Conservation (phyloP, 306 rosid genomes). For the Pyrus bretschneideri region DNA sequence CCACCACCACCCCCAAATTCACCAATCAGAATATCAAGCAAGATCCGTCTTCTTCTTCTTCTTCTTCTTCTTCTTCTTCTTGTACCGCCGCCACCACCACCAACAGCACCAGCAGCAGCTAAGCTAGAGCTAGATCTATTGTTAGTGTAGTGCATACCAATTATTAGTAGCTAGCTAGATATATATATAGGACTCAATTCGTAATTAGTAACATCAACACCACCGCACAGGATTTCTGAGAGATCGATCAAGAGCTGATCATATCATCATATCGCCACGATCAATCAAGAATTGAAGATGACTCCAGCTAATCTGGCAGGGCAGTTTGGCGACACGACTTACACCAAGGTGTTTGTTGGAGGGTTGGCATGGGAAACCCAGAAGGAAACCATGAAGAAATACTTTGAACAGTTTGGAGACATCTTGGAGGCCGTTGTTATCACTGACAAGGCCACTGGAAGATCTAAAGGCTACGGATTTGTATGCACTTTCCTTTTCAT, state of each 20-base stretch:
- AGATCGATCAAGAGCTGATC: neutral
- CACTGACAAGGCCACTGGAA: slow-evolving; percentile 94
- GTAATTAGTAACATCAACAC: neutral
- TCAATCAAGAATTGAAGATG: slow-evolving; percentile 22
- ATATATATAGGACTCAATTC: neutral
- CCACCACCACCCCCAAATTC: neutral
- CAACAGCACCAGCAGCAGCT: neutral
- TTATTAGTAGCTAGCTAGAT: neutral
- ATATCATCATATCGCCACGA: too few relatives aligned
- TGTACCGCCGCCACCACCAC: neutral
- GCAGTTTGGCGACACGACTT: slow-evolving; percentile 96
- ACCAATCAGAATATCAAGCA: slow-evolving; percentile 11
- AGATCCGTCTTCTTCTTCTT: slow-evolving; percentile 25
- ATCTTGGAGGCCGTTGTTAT: slow-evolving; percentile 99
- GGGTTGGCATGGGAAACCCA: slow-evolving; percentile 99
- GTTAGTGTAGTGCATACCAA: neutral
- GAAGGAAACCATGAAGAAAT: slow-evolving; percentile 93
- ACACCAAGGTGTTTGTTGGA: slow-evolving; percentile 94
- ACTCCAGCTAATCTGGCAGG: slow-evolving; percentile 64
- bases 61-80: neutral
- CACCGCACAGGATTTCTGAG: neutral
- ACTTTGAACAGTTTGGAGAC: slow-evolving; percentile 95
- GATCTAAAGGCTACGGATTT: slow-evolving; percentile 99
- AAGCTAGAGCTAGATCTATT: neutral
- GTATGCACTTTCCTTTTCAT: slow-evolving; percentile 25